Conservation (phyloP, 371 early-diverging fungal species). For the Mortierella sp. region DNA sequence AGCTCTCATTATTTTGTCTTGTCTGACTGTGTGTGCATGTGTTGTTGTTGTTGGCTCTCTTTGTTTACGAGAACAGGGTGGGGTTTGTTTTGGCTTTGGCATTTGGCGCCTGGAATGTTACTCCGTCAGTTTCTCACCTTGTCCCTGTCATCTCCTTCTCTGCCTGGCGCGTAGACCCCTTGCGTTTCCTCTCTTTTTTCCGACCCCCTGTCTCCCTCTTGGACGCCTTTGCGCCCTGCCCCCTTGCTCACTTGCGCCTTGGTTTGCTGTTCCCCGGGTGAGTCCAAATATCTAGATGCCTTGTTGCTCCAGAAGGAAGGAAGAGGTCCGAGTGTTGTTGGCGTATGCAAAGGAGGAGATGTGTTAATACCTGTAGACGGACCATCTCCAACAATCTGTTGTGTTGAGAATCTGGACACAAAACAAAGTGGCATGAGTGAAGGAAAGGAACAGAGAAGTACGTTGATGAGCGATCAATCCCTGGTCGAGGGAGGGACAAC, state of each 20-base stretch:
- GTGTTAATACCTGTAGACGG: too few relatives aligned
- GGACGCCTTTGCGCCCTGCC: neutral
- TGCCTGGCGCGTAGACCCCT: neutral
- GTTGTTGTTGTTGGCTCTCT: neutral
- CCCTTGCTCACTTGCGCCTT: neutral
- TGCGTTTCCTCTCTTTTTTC: neutral
- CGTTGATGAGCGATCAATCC: too few relatives aligned
- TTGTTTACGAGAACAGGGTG: neutral
- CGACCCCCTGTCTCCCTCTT: neutral
- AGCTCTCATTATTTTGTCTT: neutral
- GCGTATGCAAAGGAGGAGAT: too few relatives aligned
- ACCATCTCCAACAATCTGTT: too few relatives aligned
- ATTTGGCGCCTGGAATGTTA: conserved; percentile 5
- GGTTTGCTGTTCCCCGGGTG: neutral
- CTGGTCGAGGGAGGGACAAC: too few relatives aligned
- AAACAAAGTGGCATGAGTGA: too few relatives aligned
- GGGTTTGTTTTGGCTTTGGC: neutral
- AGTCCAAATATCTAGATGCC: neutral
- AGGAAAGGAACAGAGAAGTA: too few relatives aligned
- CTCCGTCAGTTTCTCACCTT: neutral
- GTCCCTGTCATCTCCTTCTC: neutral
- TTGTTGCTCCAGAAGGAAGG: too few relatives aligned
- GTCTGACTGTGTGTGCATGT: neutral
- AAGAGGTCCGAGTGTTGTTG: too few relatives aligned
- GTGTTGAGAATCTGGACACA: too few relatives aligned